Base-by-base conservation (phyloP, 164 flowering plant species). In the Tetracentron sinense region DNA sequence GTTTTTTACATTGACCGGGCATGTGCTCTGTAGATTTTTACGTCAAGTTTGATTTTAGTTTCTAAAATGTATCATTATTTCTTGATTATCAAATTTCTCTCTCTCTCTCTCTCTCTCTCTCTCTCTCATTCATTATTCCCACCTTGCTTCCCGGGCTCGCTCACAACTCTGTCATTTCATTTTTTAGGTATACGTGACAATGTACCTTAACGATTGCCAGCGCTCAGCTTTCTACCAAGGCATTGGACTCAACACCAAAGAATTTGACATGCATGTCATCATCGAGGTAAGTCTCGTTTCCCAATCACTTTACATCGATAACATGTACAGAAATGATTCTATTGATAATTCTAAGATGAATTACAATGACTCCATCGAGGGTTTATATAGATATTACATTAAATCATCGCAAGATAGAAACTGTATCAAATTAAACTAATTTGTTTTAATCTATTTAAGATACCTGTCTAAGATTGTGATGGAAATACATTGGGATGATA, bases 201-300 rank as follows among this genome's bases (percentile, higher is more conserved):
- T 90, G 97, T 94, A 94, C 80, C 89, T 90, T 51, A 90, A 94
- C 57, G 97, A 94, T 71, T 85, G 92, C 69, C 95, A 90, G 73
- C 74, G 98, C 2, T 84, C 96, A 7, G 92, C 82, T 65, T 94
- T 94, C 78, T 94, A 94, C 42, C 97, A 90, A 72, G 98, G 96
- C 67, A 90, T 94, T 67, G 98, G 98, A 6, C 88, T 94, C n/a
- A 55, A 94, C 84, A 89, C 97, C 14, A 89, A 94, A 65, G 95
- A 90, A 68, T 94, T 94, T 53, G 98, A 94, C 71, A 90, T 94
- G 98, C 97, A 94, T 68, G 98, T 94, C 69, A 82, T 90, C 76
- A 90, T 94, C 53, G 98, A 94, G 96, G 98, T 93, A 63, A 82
- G 48, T 29, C 21, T 27, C 10, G 7, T 28, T 28, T 15, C 8